phyloP scores from a whole-genome alignment of 208 protist species.

The Crithidia mellificae region DNA sequence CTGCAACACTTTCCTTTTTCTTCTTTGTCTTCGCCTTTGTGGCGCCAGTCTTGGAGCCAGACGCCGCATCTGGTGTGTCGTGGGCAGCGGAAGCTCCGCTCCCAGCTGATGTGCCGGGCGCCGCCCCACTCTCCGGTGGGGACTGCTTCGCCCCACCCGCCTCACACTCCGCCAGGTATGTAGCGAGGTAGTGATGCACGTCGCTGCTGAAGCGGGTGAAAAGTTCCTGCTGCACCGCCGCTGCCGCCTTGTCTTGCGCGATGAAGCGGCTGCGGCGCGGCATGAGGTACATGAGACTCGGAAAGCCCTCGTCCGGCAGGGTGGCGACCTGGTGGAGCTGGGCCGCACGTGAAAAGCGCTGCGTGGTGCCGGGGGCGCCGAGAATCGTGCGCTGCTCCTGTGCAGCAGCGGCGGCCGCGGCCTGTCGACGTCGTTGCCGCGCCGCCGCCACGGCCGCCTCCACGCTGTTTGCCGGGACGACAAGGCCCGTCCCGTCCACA shows the following conservation, averaged over 20 bases:
- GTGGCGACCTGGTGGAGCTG: constrained; percentile 43
- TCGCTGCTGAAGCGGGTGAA: constrained; percentile 33
- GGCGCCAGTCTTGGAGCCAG: neutral
- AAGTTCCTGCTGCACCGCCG: constrained; percentile 28
- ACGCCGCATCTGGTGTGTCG: neutral
- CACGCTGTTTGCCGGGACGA: neutral
- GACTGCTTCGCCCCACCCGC: neutral
- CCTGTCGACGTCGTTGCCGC: constrained; percentile 8
- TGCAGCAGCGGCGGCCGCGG: constrained; percentile 3
- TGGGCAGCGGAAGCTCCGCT: too few species aligned
- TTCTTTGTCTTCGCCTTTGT: neutral
- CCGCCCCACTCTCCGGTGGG: too few species aligned
- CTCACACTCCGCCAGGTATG: constrained; percentile 19
- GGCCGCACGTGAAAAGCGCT: constrained; percentile 26
- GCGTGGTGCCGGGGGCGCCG: neutral
- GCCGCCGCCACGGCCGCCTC: constrained; percentile 12
- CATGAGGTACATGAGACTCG: constrained; percentile 46
- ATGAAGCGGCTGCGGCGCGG: constrained; percentile 36
- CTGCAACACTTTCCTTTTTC: neutral
- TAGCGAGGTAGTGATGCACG: constrained; percentile 24
- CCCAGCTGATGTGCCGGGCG: too few species aligned
- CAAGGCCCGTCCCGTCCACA: neutral
- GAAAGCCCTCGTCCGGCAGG: constrained; percentile 51
- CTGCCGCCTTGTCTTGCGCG: constrained; percentile 22
- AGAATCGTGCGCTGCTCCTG: neutral